phyloP scores from a whole-genome alignment of 306 rosid species.

The Dalbergia cultrata region DNA sequence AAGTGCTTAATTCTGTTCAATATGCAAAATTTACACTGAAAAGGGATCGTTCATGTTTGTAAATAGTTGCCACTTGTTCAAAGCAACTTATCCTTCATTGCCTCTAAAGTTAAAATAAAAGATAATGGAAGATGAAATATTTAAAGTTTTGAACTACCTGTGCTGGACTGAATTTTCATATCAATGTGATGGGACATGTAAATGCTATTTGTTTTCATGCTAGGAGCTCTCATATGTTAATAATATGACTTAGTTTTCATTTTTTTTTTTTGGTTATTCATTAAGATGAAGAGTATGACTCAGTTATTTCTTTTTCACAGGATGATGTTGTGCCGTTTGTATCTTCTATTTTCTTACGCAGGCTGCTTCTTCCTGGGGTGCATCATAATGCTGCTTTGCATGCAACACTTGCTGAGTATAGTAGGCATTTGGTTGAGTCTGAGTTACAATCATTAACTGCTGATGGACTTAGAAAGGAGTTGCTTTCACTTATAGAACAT shows the following conservation, averaged over 20 bases:
- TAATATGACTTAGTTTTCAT: slow-evolving; percentile 13
- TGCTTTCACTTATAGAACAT: slow-evolving; percentile 84
- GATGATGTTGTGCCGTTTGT: slow-evolving; percentile 73
- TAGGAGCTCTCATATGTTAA: slow-evolving; percentile 43
- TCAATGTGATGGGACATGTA: background rate
- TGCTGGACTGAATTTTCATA: slow-evolving; percentile 10
- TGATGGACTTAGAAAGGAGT: slow-evolving; percentile 86
- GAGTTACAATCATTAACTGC: slow-evolving; percentile 79
- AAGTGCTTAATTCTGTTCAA: slow-evolving; percentile 13
- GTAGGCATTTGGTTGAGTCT: slow-evolving; percentile 80
- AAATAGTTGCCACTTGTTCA: background rate
- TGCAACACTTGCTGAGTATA: slow-evolving; percentile 80
- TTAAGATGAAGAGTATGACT: slow-evolving; percentile 28
- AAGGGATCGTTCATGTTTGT: background rate
- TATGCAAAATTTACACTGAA: slow-evolving; percentile 29
- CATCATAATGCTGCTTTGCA: slow-evolving; percentile 76
- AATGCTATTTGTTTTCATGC: slow-evolving; percentile 27
- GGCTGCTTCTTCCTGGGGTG: slow-evolving; percentile 92
- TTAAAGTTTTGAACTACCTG: slow-evolving; percentile 20
- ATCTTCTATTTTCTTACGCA: slow-evolving; percentile 81
- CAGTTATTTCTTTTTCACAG: slow-evolving; percentile 63
- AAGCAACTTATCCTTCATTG: slow-evolving; percentile 35
- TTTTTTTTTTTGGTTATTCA: background rate
- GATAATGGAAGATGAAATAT: slow-evolving; percentile 32
- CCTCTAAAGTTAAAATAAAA: background rate